phyloP scores from a whole-genome alignment of 2,329 filamentous ascomycete species.

The Chalaropsis thielavioides region DNA sequence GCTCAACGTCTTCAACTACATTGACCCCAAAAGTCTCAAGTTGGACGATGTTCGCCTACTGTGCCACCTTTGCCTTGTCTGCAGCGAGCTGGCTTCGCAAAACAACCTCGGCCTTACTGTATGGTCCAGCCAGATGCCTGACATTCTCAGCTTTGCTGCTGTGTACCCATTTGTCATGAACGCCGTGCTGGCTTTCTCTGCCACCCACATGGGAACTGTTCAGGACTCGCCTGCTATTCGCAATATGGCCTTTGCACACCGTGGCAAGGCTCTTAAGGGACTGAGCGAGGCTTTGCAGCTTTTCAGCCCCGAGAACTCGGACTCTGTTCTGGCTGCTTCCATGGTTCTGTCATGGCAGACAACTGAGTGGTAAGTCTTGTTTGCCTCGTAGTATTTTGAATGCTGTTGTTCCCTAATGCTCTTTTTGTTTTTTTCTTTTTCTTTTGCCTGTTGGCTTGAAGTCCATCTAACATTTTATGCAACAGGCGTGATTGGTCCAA shows the following conservation, averaged over 20 bases:
- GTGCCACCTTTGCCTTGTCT: slow-evolving; percentile 77
- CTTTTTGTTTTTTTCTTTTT: not conserved
- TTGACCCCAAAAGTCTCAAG: slow-evolving; percentile 57
- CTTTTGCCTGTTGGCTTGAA: not conserved
- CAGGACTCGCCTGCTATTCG: slow-evolving; percentile 73
- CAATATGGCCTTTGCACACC: slow-evolving; percentile 80
- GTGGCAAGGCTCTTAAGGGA: slow-evolving; percentile 70
- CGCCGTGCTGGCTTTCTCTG: slow-evolving; percentile 82
- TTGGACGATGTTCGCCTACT: slow-evolving; percentile 74
- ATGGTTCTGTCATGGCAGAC: slow-evolving; percentile 91
- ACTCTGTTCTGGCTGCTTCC: slow-evolving; percentile 82
- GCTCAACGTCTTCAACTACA: slow-evolving; percentile 60
- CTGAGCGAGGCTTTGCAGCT: slow-evolving; percentile 73
- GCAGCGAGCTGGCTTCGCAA: slow-evolving; percentile 62
- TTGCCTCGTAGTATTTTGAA: not conserved
- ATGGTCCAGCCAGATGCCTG: slow-evolving; percentile 76
- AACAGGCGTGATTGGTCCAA: slow-evolving; percentile 81
- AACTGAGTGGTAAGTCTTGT: slow-evolving; percentile 60
- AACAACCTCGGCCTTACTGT: slow-evolving; percentile 73
- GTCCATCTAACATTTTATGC: slow-evolving; percentile 24
- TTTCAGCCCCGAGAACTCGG: slow-evolving; percentile 75
- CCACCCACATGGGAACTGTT: slow-evolving; percentile 81
- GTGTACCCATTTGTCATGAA: slow-evolving; percentile 86
- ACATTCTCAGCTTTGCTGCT: slow-evolving; percentile 69
- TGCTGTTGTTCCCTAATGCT: too few relatives aligned